Evolutionary conservation across 2,329 filamentous ascomycete genomes (phyloP), one percentile per base, ranked within the genome.

Genomic region (Alternaria ethzedia): DNA sequence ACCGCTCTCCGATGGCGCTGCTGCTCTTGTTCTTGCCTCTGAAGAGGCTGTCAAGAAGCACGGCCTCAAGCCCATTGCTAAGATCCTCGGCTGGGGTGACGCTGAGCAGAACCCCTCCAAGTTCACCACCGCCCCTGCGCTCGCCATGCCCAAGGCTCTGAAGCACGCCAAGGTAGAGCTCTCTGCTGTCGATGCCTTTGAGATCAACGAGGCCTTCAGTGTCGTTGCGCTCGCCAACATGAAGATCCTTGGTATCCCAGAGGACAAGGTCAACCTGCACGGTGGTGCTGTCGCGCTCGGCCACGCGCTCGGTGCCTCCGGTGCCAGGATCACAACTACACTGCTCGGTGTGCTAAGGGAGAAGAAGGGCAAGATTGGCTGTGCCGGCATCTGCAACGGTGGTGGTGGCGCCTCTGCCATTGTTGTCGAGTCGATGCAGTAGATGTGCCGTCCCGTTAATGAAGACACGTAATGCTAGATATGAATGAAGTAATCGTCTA

Each of bases 131-230:
- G 91, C 96, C 9, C 96, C 96, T 10, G 88, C 96, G 20, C 88
- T 98, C 60, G 96, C 96, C 70, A 96, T 99, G 75, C 96, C 96
- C 80, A 99, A 98, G 87, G 96, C 96, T 62, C 88, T 99, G 78
- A 94, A 95, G 87, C 95, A 99, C 83, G 96, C 96, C 65, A 92
- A 92, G 67, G 84, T 99, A 66, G 87, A 89, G 61, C 87, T 90
- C 72, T 88, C 90, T 68, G 86, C 92, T 63, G 87, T 99, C 62
- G 95, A 98, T 77, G 96, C 89, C 73, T 99, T 96, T 82, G 96
- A 99, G 86, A 97, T 99, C 86, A 99, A 99, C 86, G 96, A 99
- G 86, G 96, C 96, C 45, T 99, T 99, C 86, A 96, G 92, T 67
- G 96, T 97, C 54, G 96, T 99, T 68, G 93, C 96, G 43, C 87